Conservation (phyloP, 768 basidiomycete genomes). For the Pholiota conissans region DNA sequence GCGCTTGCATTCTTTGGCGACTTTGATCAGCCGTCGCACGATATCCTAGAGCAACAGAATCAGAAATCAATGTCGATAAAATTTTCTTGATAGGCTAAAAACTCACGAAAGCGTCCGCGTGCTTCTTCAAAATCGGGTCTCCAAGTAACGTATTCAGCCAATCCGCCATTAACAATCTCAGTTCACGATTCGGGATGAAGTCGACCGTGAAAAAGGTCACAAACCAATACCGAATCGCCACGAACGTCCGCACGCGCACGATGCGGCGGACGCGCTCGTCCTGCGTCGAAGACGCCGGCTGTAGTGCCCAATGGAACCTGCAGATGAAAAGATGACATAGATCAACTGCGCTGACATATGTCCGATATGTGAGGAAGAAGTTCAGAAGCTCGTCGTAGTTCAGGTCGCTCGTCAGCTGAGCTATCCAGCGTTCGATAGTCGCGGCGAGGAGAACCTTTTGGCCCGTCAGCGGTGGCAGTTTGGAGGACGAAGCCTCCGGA, state of each 20-base stretch:
- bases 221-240: conserved; percentile 88
- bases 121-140: conserved; percentile 68
- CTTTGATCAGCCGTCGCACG: conserved; percentile 79
- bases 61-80: conserved; percentile 6
- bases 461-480: conserved; percentile 24
- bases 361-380: conserved; percentile 91
- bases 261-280: conserved; percentile 76
- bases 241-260: conserved; percentile 86
- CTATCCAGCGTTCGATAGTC: conserved; percentile 92
- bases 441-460: conserved; percentile 76
- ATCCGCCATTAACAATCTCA: conserved; percentile 68
- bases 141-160: conserved; percentile 81
- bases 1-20: conserved; percentile 79
- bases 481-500: conserved; percentile 25
- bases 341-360: conserved; percentile 78
- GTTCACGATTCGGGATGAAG: conserved; percentile 77
- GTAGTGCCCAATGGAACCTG: conserved; percentile 88
- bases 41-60: conserved; percentile 52
- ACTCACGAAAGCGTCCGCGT: conserved; percentile 72
- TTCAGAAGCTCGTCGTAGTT: conserved; percentile 86
- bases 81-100: conserved; percentile 6
- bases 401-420: conserved; percentile 83
- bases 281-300: conserved; percentile 42
- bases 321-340: conserved; percentile 81
- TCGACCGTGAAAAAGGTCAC: conserved; percentile 89